Evolutionary conservation across 345 rosid species (phyloP), one percentile per base, ranked within the genome.

Genomic region (Brassica carinata): DNA sequence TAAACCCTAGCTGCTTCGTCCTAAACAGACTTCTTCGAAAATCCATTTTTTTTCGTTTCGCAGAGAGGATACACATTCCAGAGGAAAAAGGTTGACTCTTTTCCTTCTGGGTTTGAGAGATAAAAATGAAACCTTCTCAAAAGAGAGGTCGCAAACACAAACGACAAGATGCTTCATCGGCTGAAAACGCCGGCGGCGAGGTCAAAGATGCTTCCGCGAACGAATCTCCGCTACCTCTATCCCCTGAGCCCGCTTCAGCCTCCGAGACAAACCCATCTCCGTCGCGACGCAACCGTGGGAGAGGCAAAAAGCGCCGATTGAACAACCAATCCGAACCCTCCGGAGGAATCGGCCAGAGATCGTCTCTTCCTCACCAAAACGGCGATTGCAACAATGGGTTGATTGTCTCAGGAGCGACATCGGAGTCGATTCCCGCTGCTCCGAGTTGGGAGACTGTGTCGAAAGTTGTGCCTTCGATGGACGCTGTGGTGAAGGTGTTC

Each of bases 401-500:
- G 83, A 73, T 63, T 31, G 74, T 75, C 7, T 76, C 77, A 38
- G n/a, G 15, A 4, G n/a, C 78, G 6, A 10, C 53, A 0, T 48
- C 81, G 30, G 84, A 76, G 29, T 72, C 81, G 64, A 67, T 72
- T 17, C 89, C 88, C 7, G 77, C 80, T 40, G 87, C 86, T 8
- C 88, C 86, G 7, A 84, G 87, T 74, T 91, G 97, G 90, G 98
- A 91, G 74, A 84, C 81, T 64, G 94, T 87, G 5, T 90, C 82
- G 66, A 90, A 89, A 78, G 97, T 86, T 33, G 86, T 88, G 7
- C 94, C 94, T 11, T 85, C 92, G 3, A 94, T 94, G 98, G 97
- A 94, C 48, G 90, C 98, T 26, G 98, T 92, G 3, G 98, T 94
- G 51, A 94, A 94, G 78, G 95, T 94, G 36, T 92, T 94, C 53